A percentile compares a stretch with the other conserved stretches of the same genome.
phyloP scores from a whole-genome alignment of 164 flowering plant genomes.

The Vitis rotundifolia region DNA sequence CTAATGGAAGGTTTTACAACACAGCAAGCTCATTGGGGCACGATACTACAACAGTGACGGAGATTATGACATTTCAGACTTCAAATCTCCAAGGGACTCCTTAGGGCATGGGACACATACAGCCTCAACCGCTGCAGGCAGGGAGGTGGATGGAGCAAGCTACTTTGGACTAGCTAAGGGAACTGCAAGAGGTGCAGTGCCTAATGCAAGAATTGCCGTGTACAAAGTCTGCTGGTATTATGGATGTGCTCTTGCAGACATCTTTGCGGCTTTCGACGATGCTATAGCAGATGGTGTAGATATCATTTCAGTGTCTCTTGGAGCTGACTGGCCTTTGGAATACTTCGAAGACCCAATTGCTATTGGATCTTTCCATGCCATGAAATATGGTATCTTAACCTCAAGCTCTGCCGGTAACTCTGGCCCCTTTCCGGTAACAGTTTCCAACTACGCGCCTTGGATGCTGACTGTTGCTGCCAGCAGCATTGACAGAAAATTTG shows the following conservation, averaged over 20 bases:
- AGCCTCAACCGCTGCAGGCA: conserved; percentile 38
- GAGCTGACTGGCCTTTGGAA: neutral
- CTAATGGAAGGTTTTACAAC: neutral
- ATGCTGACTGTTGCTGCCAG: conserved; percentile 40
- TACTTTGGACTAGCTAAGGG: conserved; percentile 36
- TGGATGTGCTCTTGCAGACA: conserved; percentile 24
- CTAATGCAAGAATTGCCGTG: conserved; percentile 34
- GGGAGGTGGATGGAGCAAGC: conserved; percentile 27
- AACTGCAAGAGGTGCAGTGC: conserved; percentile 35
- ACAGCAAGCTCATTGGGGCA: conserved; percentile 43
- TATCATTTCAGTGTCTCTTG: conserved; percentile 35
- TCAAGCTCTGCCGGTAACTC: conserved; percentile 32
- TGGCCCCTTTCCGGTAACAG: conserved; percentile 18
- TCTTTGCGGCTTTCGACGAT: conserved; percentile 39
- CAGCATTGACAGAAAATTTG: conserved; percentile 33
- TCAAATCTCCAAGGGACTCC: conserved; percentile 33
- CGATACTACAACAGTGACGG: conserved; percentile 24
- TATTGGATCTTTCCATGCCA: conserved; percentile 46
- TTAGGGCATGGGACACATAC: conserved; percentile 42
- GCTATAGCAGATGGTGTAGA: conserved; percentile 50
- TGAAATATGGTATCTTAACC: conserved; percentile 35
- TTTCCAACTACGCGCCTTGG: conserved; percentile 33
- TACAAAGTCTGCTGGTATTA: conserved; percentile 42
- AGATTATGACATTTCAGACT: neutral
- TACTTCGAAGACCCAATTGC: conserved; percentile 32